Evolutionary conservation across 2,329 filamentous ascomycete species (phyloP).

Genomic region (Trichoderma sp.): DNA sequence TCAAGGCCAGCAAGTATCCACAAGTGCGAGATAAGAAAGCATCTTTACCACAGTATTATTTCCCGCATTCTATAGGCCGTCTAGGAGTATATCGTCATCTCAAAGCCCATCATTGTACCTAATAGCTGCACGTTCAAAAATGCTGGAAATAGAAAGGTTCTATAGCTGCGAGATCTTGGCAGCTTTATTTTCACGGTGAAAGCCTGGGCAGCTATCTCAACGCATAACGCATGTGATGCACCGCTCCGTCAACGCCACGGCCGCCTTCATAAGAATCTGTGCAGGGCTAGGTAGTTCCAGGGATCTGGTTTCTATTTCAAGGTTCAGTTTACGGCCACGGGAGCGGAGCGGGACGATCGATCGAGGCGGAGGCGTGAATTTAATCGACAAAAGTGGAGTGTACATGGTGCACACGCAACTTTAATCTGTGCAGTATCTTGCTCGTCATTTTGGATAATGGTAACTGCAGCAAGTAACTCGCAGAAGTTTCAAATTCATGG

Average conservation of each 20-base stretch:
- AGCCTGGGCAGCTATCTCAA: not conserved
- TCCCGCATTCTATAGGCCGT: too few relatives aligned
- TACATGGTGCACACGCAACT: not conserved
- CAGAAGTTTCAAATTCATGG: not conserved
- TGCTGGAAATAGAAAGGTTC: too few relatives aligned
- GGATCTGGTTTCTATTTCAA: not conserved
- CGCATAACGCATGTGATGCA: not conserved
- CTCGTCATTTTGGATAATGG: not conserved
- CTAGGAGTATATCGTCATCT: not conserved
- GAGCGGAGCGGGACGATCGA: not conserved
- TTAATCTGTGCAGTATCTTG: not conserved
- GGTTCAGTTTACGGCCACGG: not conserved
- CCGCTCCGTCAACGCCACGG: not conserved
- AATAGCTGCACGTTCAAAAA: too few relatives aligned
- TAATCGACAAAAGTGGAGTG: not conserved
- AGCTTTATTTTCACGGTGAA: not conserved
- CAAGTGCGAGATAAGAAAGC: too few relatives aligned
- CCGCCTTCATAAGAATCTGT: not conserved
- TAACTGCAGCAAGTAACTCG: not conserved
- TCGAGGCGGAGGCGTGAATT: not conserved
- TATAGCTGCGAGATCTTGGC: not conserved
- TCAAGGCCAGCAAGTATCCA: too few relatives aligned
- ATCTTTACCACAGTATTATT: too few relatives aligned
- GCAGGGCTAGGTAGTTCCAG: not conserved
- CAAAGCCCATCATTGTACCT: not conserved